These are phyloP conservation scores for Metroxylon sagu DNA, from an alignment of 176 grass and related monocot species.

Conservation along the genomic window DNA sequence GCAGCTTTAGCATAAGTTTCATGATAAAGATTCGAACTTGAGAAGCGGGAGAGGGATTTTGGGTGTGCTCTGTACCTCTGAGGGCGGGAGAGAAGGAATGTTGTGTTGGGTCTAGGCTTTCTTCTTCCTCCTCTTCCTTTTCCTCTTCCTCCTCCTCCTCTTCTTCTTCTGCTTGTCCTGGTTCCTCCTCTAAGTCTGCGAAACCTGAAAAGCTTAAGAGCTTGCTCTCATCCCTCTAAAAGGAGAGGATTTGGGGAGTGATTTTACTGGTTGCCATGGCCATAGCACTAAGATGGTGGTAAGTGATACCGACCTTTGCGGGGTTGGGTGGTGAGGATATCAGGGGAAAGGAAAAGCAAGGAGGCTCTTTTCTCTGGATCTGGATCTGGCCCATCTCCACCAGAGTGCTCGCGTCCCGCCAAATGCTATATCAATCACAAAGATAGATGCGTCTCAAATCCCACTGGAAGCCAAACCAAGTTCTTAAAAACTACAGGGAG, in stretches of 20 bases:
- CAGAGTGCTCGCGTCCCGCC: slow-evolving; percentile 20
- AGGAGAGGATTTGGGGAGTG: background rate
- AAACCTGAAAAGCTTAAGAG: slow-evolving; percentile 2
- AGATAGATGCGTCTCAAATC: background rate
- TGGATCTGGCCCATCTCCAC: slow-evolving; percentile 11
- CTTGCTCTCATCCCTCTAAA: background rate
- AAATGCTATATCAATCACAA: slow-evolving; percentile 12
- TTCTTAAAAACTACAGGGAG: background rate
- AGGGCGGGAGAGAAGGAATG: slow-evolving; percentile 19
- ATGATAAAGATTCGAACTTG: too few relatives aligned
- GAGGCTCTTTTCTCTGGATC: background rate
- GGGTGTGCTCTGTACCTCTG: slow-evolving; percentile 11
- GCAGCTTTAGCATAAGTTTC: background rate
- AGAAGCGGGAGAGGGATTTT: too few relatives aligned
- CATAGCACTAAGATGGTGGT: too few relatives aligned
- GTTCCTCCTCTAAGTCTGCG: background rate
- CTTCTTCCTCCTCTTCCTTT: slow-evolving; percentile 9
- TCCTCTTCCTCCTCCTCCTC: slow-evolving; percentile 1
- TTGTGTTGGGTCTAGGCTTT: slow-evolving; percentile 21
- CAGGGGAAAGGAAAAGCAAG: slow-evolving; percentile 2
- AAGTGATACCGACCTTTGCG: slow-evolving; percentile 5
- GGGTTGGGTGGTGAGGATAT: slow-evolving; percentile 3
- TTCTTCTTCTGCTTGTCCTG: background rate
- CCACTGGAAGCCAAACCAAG: background rate
- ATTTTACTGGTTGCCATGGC: background rate